Evolutionary conservation across 148 eudicot species (phyloP), one percentile per base, ranked within the genome.

Genomic region (Vaccinium vitisidaea): DNA sequence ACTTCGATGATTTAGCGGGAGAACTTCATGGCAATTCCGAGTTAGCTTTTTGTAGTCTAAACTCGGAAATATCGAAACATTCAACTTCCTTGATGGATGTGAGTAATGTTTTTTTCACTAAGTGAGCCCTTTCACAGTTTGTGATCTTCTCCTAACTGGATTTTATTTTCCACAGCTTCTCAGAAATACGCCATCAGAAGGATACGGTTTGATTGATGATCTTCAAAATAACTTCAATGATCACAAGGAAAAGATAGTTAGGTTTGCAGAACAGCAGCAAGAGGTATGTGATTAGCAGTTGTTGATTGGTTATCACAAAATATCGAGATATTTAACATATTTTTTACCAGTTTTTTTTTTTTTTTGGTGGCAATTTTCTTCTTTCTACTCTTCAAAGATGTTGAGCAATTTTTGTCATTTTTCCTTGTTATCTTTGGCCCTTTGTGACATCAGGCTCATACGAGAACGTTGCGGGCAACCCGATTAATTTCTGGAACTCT

Each of bases 41-140:
- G 25, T 63, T 48, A 69, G 50, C 84, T 36, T 78, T 80, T 23
- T 50, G 82, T 8, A 80, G 59, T 67, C 46, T 87, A 30, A 80
- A 74, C 52, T 84, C 86, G 39, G 89, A 83, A 87, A 32, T 80
- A 12, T 81, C 83, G 50, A 81, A 75, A 18, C 84, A 87, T 75
- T 87, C 89, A 80, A 85, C 87, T 36, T 8, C 84, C 55, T 58
- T 85, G 73, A 53, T 71, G 25, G 85, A 85, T 75, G 91, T 87
- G 81, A 85, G 87, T 56, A 79, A 30, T 79, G 27, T 50, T 67
- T 55, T 61, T 16, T 12, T 9, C 3, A 23, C 11, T 21, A 43
- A 56, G 69, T 32, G 43, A 27, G 18, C 74, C 43, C 50, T 56
- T 19, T 46, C 10, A 36, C 25, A 21, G 11, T 32, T 32, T 80